Percentiles rank a stretch among this genome's conserved stretches.
Conservation (phyloP, 352 stramenopile species). For the Pythium brachiatum region DNA sequence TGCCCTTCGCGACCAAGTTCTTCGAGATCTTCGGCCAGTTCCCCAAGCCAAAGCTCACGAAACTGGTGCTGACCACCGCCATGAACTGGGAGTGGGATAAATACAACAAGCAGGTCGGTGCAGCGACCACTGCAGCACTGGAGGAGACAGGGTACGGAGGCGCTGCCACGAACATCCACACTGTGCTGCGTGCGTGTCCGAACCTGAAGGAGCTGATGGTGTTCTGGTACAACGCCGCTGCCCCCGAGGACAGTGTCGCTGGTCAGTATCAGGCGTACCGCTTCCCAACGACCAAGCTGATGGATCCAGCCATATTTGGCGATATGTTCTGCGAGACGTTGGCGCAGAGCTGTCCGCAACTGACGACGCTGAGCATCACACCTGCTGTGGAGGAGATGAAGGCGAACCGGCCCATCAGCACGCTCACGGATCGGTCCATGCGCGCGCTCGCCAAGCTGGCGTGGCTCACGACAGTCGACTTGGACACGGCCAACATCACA, state of each 20-base stretch:
- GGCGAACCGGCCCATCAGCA: background rate
- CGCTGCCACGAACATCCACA: background rate
- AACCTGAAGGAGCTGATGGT: background rate
- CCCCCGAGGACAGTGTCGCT: background rate
- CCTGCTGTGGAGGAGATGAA: background rate
- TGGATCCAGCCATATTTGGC: conserved; percentile 2
- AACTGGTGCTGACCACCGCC: background rate
- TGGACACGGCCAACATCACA: background rate
- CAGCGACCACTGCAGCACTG: background rate
- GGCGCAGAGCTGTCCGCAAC: conserved; percentile 1
- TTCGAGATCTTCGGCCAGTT: conserved; percentile 16
- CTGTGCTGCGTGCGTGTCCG: background rate
- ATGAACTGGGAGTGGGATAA: conserved; percentile 2
- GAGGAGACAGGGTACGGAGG: background rate
- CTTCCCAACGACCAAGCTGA: background rate
- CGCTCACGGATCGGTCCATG: background rate
- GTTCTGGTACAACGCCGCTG: background rate
- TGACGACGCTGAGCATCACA: background rate
- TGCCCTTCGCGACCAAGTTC: conserved; percentile 14
- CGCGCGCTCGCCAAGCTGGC: background rate
- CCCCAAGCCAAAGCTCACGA: conserved; percentile 7
- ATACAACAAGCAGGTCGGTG: background rate
- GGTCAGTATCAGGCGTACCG: background rate
- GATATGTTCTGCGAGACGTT: conserved; percentile 10
- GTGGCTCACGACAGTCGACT: background rate